Evolutionary conservation across 2,329 filamentous ascomycete species (phyloP), one percentile per base, ranked within the genome.

Genomic region (Penicillium nordicum): DNA sequence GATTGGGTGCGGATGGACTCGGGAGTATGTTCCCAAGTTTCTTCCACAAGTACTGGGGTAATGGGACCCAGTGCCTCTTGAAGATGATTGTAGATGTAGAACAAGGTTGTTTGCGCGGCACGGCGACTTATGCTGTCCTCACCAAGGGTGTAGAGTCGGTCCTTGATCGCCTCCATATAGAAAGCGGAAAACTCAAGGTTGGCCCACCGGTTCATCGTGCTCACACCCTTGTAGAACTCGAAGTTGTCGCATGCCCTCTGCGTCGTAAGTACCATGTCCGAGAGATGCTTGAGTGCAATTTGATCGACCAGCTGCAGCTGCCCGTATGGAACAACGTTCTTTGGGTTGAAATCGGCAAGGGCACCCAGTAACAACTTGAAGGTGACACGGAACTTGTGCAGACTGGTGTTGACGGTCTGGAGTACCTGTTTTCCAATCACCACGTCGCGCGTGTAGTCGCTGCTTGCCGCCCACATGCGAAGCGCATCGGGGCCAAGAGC

Each of bases 141-240:
- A 58, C 87, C 84, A 30, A 89, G 90, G 44, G 92, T 94, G 77
- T 99, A 99, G 1, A 97, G 79, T 3, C 90, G 82, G 68, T 99
- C 94, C 74, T 99, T 99, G 66, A 92, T 81, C 0, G 89, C 86
- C 74, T 99, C 94, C 55, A 99, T 85, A 72, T 97, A 99, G 73
- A 97, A 96, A 0, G 93, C 88, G 0, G 92, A 97, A 25, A 99
- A 81, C 63, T 97, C 90, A 25, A 82, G 85, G 53, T 86, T 85
- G 57, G 96, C 82, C 87, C 92, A 97, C 60, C 84, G 84, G 73
- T 92, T 95, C 61, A 97, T 80, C 4, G 82, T 76, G 57, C 80
- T 84, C 6, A 92, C 79, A 12, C 83, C 92, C 73, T 86, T 89
- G 80, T 91, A 88, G 73, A 96, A 97, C 68, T 96, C 90, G 69